These are phyloP conservation scores for Gleditsia sinensis DNA, from an alignment of 306 rosid species.

Conservation along the genomic window DNA sequence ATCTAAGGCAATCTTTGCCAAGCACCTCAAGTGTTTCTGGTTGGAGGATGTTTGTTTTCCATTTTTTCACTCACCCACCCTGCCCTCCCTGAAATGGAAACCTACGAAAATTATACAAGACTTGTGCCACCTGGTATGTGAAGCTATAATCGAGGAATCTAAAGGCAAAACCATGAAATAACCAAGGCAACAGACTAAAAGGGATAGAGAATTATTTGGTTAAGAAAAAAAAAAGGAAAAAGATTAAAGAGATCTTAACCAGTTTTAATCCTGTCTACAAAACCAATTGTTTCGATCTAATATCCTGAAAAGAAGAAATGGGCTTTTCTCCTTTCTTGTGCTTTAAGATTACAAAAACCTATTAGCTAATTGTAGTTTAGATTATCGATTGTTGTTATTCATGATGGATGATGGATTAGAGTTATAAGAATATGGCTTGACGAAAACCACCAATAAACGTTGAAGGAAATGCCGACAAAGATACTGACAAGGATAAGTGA, in stretches of 20 bases:
- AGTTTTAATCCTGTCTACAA: not conserved
- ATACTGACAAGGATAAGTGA: not conserved
- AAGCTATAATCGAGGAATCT: not conserved
- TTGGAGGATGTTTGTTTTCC: not conserved
- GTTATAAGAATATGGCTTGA: too few relatives aligned
- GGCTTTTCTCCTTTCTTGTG: not conserved
- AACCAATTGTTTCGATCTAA: not conserved
- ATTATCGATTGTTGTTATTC: not conserved
- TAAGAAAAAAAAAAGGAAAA: not conserved
- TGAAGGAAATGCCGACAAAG: too few relatives aligned
- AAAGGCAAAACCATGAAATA: not conserved
- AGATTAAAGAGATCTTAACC: not conserved
- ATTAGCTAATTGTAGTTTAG: not conserved
- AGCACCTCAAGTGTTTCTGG: not conserved
- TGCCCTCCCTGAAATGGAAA: not conserved
- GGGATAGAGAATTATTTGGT: not conserved
- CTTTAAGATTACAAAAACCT: not conserved
- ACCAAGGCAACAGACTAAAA: not conserved
- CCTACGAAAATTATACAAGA: not conserved
- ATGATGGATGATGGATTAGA: too few relatives aligned
- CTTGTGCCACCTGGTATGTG: not conserved
- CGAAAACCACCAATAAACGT: too few relatives aligned
- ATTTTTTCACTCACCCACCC: not conserved
- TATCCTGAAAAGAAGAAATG: not conserved
- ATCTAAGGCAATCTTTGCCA: too few relatives aligned